These are phyloP conservation scores for Ceratobasidium papillatum DNA, from an alignment of 1,284 basidiomycete species.

Conservation along the genomic window DNA sequence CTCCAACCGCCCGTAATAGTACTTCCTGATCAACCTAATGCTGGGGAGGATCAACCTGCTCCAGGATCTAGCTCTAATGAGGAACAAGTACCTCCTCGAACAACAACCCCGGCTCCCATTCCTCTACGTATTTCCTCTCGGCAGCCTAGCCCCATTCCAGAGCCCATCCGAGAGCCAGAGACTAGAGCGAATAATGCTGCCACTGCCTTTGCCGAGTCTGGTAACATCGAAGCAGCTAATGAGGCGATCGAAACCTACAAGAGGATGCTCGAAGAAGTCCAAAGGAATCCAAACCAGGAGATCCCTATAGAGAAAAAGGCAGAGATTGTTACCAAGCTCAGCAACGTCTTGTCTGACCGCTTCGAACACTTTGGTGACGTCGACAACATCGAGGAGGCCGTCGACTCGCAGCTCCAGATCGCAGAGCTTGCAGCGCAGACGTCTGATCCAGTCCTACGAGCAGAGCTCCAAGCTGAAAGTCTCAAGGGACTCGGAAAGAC, in stretches of 20 bases:
- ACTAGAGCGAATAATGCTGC: background rate
- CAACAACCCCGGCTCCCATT: background rate
- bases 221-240: constrained; percentile 7
- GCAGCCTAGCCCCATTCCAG: background rate
- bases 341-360: constrained; percentile 1
- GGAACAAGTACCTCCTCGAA: background rate
- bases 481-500: constrained; percentile 10
- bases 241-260: constrained; percentile 8
- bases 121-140: background rate
- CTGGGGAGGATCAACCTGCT: background rate
- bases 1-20: background rate
- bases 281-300: background rate
- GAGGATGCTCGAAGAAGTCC: background rate
- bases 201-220: background rate
- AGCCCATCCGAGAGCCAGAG: background rate
- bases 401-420: constrained; percentile 10
- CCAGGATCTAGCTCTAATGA: background rate
- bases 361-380: constrained; percentile 33
- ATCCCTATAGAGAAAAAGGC: background rate
- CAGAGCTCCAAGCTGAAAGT: constrained; percentile 8
- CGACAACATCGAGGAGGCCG: constrained; percentile 32
- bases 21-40: background rate
- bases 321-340: background rate
- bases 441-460: background rate
- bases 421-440: background rate